Conservation (phyloP, 768 basidiomycete genomes). For the Leccinum sublutescens region DNA sequence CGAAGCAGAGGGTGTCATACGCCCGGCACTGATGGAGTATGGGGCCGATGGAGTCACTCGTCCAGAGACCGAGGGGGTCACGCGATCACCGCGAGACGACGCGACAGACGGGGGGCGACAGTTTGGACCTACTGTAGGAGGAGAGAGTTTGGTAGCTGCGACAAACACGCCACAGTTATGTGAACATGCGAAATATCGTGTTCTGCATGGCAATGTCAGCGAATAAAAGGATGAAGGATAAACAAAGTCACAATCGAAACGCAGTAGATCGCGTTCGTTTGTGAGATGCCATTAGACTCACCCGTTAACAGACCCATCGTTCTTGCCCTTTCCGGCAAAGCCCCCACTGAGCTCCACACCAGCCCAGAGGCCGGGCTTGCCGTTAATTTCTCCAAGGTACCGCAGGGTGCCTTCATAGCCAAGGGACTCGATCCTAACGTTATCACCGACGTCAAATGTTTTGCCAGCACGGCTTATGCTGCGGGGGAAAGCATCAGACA, state of each 20-base stretch:
- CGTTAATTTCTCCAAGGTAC: slow-evolving; percentile 83
- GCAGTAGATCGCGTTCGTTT: neutral
- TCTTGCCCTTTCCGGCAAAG: slow-evolving; percentile 91
- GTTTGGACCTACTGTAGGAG: slow-evolving; percentile 63
- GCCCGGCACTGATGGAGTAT: slow-evolving; percentile 40
- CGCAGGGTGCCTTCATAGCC: slow-evolving; percentile 83
- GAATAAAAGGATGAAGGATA: neutral
- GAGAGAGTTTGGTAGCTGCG: slow-evolving; percentile 74
- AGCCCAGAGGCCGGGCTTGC: slow-evolving; percentile 89
- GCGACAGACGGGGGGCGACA: slow-evolving; percentile 76
- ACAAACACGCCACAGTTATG: slow-evolving; percentile 91
- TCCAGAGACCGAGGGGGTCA: slow-evolving; percentile 45
- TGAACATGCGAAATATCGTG: slow-evolving; percentile 83
- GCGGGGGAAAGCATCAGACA: slow-evolving; percentile 56
- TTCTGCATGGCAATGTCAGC: slow-evolving; percentile 41
- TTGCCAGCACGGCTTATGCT: slow-evolving; percentile 44
- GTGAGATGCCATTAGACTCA: slow-evolving; percentile 41
- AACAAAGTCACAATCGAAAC: neutral
- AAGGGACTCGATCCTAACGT: slow-evolving; percentile 81
- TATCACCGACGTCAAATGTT: slow-evolving; percentile 70
- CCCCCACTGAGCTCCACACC: slow-evolving; percentile 88
- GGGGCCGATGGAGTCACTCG: slow-evolving; percentile 45
- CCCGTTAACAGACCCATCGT: slow-evolving; percentile 88
- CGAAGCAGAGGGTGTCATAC: slow-evolving; percentile 56
- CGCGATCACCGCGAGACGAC: slow-evolving; percentile 56